Percentiles rank a stretch among this genome's conserved stretches.
Evolutionary conservation across 2,329 filamentous ascomycete species (phyloP).

Genomic region (Parasarocladium wereldwijsianum): DNA sequence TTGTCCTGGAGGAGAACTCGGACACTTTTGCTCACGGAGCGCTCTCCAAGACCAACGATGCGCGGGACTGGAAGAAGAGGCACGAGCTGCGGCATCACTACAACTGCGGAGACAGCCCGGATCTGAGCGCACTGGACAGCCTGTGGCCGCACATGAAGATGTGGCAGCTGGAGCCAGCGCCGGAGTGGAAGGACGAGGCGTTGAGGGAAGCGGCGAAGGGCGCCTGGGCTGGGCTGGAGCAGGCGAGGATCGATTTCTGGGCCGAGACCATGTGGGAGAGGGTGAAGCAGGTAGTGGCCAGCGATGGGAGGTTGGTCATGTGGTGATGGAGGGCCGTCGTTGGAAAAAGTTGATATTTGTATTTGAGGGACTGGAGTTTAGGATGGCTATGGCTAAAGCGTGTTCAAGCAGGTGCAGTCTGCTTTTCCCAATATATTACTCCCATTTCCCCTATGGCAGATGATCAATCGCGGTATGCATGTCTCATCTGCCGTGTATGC

Average conservation of each 20-base stretch:
- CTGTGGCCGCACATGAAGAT: constrained; percentile 20
- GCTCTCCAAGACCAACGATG: constrained; percentile 19
- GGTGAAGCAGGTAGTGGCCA: constrained; percentile 16
- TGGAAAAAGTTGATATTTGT: constrained; percentile 1
- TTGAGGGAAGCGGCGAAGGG: constrained; percentile 16
- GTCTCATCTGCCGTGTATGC: too few species aligned
- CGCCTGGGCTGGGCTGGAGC: constrained; percentile 14
- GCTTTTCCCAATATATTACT: too few species aligned
- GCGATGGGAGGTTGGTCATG: constrained; percentile 16
- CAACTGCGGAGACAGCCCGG: constrained; percentile 21
- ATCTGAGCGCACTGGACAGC: constrained; percentile 20
- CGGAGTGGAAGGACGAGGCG: constrained; percentile 19
- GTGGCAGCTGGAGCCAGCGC: constrained; percentile 12
- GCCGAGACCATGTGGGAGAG: constrained; percentile 22
- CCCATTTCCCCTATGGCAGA: too few species aligned
- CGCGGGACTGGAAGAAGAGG: constrained; percentile 21
- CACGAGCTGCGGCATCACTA: constrained; percentile 17
- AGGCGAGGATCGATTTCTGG: constrained; percentile 20
- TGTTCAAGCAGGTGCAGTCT: too few species aligned
- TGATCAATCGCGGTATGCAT: too few species aligned
- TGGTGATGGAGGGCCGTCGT: constrained; percentile 14
- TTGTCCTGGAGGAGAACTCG: constrained; percentile 20
- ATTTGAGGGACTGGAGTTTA: background rate
- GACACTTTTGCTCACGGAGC: constrained; percentile 21
- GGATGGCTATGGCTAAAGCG: too few species aligned